Percentiles rank a stretch among this genome's conserved stretches.
phyloP scores from a whole-genome alignment of 148 eudicot genomes.

The Vaccinium macrocarpon region DNA sequence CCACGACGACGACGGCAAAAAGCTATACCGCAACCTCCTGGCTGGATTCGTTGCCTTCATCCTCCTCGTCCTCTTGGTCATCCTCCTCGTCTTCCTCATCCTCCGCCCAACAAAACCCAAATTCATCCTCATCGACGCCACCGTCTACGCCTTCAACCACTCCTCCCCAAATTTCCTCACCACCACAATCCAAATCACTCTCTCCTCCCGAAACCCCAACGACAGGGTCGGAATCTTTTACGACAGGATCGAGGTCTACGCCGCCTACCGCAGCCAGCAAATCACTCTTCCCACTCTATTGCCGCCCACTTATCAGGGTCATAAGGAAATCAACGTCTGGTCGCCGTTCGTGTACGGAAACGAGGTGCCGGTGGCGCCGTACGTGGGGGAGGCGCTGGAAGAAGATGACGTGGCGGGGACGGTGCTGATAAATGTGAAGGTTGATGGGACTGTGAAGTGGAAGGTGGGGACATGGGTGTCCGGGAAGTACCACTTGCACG shows the following conservation, averaged over 20 bases:
- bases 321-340: slow-evolving; percentile 45
- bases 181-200: slow-evolving; percentile 38
- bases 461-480: slow-evolving; percentile 53
- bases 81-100: slow-evolving; percentile 42
- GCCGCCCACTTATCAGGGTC: slow-evolving; percentile 43
- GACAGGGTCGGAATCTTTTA: slow-evolving; percentile 44
- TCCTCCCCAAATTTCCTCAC: slow-evolving; percentile 36
- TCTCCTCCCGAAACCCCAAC: slow-evolving; percentile 48
- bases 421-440: slow-evolving; percentile 35
- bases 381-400: slow-evolving; percentile 22
- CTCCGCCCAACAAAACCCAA: slow-evolving; percentile 49
- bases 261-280: slow-evolving; percentile 44
- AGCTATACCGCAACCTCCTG: not conserved
- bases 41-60: slow-evolving; percentile 20
- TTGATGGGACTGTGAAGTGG: slow-evolving; percentile 51
- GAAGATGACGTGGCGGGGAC: slow-evolving; percentile 39
- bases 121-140: slow-evolving; percentile 49
- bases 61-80: slow-evolving; percentile 26
- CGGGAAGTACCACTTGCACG: slow-evolving; percentile 41
- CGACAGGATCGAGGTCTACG: slow-evolving; percentile 40
- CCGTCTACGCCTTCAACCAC: slow-evolving; percentile 44
- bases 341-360: slow-evolving; percentile 49
- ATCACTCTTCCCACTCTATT: slow-evolving; percentile 35
- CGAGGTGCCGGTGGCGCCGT: slow-evolving; percentile 44
- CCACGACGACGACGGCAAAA: not conserved